Evolutionary conservation across 2,329 filamentous ascomycete species (phyloP).

Genomic region (Nothophaeocryptopus gaeumannii): DNA sequence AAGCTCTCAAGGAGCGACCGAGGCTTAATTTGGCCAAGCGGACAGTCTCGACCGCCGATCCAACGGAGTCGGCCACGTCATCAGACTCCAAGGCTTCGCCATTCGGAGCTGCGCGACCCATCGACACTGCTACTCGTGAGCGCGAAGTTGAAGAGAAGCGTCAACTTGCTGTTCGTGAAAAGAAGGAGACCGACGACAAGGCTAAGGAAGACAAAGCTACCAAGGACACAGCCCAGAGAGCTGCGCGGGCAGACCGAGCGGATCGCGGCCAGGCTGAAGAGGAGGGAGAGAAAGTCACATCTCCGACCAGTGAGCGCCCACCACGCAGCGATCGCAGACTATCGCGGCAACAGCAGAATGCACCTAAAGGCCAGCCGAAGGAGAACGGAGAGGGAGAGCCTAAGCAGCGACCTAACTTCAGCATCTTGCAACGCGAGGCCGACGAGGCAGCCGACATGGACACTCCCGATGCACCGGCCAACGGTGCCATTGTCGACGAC

Average conservation of each 20-base stretch:
- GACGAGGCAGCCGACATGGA: slow-evolving; percentile 42
- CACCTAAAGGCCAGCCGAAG: slow-evolving; percentile 34
- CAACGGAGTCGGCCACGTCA: slow-evolving; percentile 40
- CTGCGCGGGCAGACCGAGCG: slow-evolving; percentile 39
- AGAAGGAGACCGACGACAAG: slow-evolving; percentile 84
- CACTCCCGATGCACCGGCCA: slow-evolving; percentile 47
- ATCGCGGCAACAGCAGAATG: slow-evolving; percentile 28
- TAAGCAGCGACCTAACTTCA: slow-evolving; percentile 34
- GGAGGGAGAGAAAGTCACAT: slow-evolving; percentile 30
- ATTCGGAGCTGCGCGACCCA: slow-evolving; percentile 89
- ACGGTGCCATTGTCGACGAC: slow-evolving; percentile 50
- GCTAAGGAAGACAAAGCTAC: slow-evolving; percentile 65
- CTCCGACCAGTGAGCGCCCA: slow-evolving; percentile 46
- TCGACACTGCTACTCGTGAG: slow-evolving; percentile 87
- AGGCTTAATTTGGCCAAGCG: slow-evolving; percentile 86
- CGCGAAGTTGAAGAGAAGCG: slow-evolving; percentile 88
- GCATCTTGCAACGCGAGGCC: slow-evolving; percentile 47
- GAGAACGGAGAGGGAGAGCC: slow-evolving; percentile 38
- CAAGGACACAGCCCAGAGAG: slow-evolving; percentile 61
- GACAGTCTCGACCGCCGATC: slow-evolving; percentile 74
- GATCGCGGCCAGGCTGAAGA: slow-evolving; percentile 32
- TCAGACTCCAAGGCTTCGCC: slow-evolving; percentile 80
- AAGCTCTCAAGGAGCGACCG: slow-evolving; percentile 65
- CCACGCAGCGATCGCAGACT: slow-evolving; percentile 24
- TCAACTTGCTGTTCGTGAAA: slow-evolving; percentile 69